These are phyloP conservation scores for Alnus glutinosa DNA, from an alignment of 306 rosid species.

Conservation along the genomic window DNA sequence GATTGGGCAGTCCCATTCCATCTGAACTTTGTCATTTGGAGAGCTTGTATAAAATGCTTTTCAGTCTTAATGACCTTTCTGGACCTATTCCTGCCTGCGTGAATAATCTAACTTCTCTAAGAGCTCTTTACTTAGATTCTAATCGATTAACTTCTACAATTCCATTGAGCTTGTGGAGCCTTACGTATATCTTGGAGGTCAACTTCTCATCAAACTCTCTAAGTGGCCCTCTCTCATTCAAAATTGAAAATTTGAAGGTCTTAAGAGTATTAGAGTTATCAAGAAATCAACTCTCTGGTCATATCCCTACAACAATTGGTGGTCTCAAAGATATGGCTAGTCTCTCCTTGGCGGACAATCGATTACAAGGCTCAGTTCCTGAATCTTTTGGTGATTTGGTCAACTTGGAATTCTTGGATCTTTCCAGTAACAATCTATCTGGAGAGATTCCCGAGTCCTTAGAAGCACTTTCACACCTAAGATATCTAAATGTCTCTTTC, in stretches of 20 bases:
- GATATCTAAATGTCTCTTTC: conserved; percentile 4
- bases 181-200: not conserved
- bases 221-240: conserved; percentile 24
- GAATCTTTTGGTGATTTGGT: conserved; percentile 25
- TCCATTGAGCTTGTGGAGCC: conserved; percentile 11
- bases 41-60: not conserved
- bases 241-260: conserved; percentile 17
- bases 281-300: conserved; percentile 27
- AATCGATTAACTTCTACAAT: conserved; percentile 10
- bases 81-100: conserved; percentile 2
- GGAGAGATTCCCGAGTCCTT: conserved; percentile 19
- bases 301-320: conserved; percentile 21
- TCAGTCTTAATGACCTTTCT: conserved; percentile 6
- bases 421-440: not conserved
- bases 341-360: conserved; percentile 27
- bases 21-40: not conserved
- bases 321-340: not conserved
- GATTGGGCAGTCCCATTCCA: not conserved
- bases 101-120: not conserved
- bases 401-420: conserved; percentile 12
- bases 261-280: conserved; percentile 16
- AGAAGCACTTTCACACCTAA: not conserved
- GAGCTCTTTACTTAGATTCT: not conserved
- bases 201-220: conserved; percentile 22
- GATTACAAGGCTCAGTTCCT: conserved; percentile 34